A percentile compares a stretch with the other conserved stretches of the same genome.
These are phyloP conservation scores for Sarocladium oryzae DNA, from an alignment of 2,329 filamentous ascomycete species.

Conservation along the genomic window DNA sequence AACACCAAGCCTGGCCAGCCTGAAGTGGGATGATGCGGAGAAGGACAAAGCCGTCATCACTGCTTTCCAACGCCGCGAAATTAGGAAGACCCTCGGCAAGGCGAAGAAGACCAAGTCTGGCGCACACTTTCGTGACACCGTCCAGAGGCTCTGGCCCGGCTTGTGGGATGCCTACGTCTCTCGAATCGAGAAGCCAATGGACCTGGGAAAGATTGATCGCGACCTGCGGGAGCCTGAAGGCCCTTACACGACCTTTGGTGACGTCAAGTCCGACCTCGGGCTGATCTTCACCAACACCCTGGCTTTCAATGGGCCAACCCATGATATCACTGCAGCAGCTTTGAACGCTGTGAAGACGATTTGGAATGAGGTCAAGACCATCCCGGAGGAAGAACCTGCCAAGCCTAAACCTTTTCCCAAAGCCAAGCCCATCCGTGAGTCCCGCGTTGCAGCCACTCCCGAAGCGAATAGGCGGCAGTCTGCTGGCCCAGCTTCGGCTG, in stretches of 20 bases:
- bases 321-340: conserved; percentile 60
- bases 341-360: conserved; percentile 50
- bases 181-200: conserved; percentile 71
- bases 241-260: conserved; percentile 60
- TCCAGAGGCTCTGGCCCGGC: conserved; percentile 66
- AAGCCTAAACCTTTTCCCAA: conserved; percentile 46
- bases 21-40: conserved; percentile 34
- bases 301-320: conserved; percentile 74
- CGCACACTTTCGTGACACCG: conserved; percentile 67
- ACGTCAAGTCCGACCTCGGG: conserved; percentile 67
- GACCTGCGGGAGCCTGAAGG: conserved; percentile 61
- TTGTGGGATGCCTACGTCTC: conserved; percentile 69
- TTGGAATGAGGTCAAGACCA: conserved; percentile 37
- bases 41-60: conserved; percentile 48
- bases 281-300: conserved; percentile 74
- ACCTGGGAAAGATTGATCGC: conserved; percentile 74
- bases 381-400: conserved; percentile 46
- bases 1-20: conserved; percentile 10
- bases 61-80: conserved; percentile 51
- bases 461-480: conserved; percentile 21
- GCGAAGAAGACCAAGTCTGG: conserved; percentile 85
- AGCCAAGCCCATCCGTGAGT: conserved; percentile 28
- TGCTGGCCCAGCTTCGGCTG: conserved; percentile 20
- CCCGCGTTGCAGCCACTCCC: conserved; percentile 18
- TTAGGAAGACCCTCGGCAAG: conserved; percentile 60